phyloP scores from a whole-genome alignment of 768 basidiomycete species.

The Tylopilus sp. region DNA sequence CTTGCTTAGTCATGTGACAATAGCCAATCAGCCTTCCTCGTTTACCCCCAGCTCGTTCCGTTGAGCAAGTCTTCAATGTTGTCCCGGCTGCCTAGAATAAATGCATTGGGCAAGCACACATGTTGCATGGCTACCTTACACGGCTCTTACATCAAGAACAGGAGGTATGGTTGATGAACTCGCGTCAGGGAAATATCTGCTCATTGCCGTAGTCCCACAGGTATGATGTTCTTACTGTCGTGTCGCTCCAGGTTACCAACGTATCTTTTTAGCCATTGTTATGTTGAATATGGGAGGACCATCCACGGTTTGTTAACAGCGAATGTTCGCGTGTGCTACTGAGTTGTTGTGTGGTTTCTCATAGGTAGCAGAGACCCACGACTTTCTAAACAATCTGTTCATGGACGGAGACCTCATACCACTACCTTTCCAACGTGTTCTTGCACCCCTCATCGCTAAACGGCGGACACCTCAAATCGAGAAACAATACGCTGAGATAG shows the following conservation, averaged over 20 bases:
- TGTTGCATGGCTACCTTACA: constrained; percentile 45
- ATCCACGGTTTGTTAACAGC: constrained; percentile 61
- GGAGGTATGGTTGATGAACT: constrained; percentile 36
- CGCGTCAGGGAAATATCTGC: constrained; percentile 8
- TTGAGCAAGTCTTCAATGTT: constrained; percentile 28
- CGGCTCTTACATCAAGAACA: constrained; percentile 35
- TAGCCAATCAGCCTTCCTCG: neutral
- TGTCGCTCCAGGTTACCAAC: constrained; percentile 7
- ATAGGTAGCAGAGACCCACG: constrained; percentile 88
- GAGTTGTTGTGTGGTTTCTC: constrained; percentile 1
- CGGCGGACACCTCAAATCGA: constrained; percentile 92
- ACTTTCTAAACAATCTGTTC: constrained; percentile 91
- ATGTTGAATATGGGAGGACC: constrained; percentile 99
- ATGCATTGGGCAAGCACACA: constrained; percentile 23
- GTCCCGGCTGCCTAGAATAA: constrained; percentile 16
- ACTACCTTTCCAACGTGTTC: constrained; percentile 82
- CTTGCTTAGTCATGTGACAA: constrained; percentile 19
- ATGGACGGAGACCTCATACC: constrained; percentile 93
- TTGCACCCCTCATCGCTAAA: constrained; percentile 86
- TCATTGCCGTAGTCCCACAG: constrained; percentile 53
- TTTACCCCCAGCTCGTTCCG: neutral
- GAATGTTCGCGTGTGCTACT: neutral
- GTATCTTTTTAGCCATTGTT: constrained; percentile 63
- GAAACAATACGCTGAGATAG: constrained; percentile 90
- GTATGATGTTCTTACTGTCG: constrained; percentile 28